Percentiles rank a stretch among this genome's conserved stretches.
Evolutionary conservation across 805 yeast species (phyloP).

Genomic region (Wickerhamiella shivajii): DNA sequence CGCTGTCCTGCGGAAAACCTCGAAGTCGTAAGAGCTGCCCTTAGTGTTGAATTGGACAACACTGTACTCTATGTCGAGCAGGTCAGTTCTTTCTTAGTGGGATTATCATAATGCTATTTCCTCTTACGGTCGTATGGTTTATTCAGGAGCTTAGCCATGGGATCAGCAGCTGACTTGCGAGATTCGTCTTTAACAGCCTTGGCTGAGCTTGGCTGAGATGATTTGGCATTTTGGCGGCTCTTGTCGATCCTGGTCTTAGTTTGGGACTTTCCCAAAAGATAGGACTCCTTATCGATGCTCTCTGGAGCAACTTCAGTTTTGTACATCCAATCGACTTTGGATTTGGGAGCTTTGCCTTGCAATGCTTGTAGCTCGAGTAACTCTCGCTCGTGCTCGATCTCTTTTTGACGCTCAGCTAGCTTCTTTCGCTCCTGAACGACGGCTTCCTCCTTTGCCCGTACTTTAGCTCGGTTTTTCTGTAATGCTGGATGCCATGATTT

Average conservation of each 20-base stretch:
- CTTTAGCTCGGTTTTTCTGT: conserved; percentile 68
- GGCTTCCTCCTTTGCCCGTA: conserved; percentile 71
- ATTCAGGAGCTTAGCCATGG: not conserved
- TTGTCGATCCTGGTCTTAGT: conserved; percentile 23
- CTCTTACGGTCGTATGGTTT: not conserved
- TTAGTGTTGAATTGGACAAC: conserved; percentile 9
- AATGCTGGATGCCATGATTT: conserved; percentile 95
- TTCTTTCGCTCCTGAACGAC: conserved; percentile 54
- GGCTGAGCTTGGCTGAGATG: too few relatives aligned
- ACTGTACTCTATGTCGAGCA: conserved; percentile 2
- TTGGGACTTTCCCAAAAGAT: conserved; percentile 35
- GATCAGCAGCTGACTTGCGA: not conserved
- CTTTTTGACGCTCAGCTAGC: conserved; percentile 48
- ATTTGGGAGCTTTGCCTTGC: conserved; percentile 29
- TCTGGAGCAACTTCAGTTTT: conserved; percentile 9
- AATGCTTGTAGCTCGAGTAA: conserved; percentile 38
- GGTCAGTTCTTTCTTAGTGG: conserved; percentile 3
- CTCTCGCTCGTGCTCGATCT: conserved; percentile 48
- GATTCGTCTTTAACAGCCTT: conserved; percentile 6
- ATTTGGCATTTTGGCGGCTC: not conserved
- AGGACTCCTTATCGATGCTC: conserved; percentile 31
- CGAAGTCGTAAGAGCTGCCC: conserved; percentile 8
- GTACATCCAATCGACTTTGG: conserved; percentile 79
- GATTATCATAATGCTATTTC: not conserved
- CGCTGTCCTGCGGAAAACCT: conserved; percentile 13